These are phyloP conservation scores for Syncephalastrum racemosum DNA, from an alignment of 371 early-diverging fungal species.

Conservation along the genomic window DNA sequence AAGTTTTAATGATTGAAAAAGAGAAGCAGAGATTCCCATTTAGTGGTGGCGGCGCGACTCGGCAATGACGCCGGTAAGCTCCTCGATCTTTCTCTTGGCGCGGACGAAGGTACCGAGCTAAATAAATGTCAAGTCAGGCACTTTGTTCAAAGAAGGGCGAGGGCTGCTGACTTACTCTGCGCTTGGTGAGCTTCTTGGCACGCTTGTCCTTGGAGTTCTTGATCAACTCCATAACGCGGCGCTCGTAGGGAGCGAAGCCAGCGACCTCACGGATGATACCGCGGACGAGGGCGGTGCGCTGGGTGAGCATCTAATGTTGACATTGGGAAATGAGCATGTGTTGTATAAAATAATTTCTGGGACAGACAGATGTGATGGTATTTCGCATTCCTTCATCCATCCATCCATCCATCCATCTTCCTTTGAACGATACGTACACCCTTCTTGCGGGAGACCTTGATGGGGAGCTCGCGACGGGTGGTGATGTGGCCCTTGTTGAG, in stretches of 20 bases:
- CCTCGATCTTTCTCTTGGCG: constrained; percentile 99
- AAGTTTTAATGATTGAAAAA: too few species aligned
- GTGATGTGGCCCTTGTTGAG: constrained; percentile 87
- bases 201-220: constrained; percentile 99
- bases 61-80: constrained; percentile 91
- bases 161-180: constrained; percentile 77
- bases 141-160: neutral
- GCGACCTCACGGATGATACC: constrained; percentile 95
- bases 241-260: constrained; percentile 98
- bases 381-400: constrained; percentile 3
- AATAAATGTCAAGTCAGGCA: neutral
- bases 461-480: constrained; percentile 76
- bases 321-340: too few species aligned
- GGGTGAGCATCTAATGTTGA: constrained; percentile 61
- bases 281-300: constrained; percentile 91
- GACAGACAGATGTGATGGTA: neutral
- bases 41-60: constrained; percentile 84
- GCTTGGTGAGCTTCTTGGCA: constrained; percentile 98
- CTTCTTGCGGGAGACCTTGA: constrained; percentile 82
- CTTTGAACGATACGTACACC: constrained; percentile 70
- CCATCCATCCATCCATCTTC: constrained; percentile 37
- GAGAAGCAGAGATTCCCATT: neutral
- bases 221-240: constrained; percentile 98
- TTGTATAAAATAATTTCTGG: too few species aligned
- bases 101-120: constrained; percentile 96